These are phyloP conservation scores for Neurospora sp. DNA, from an alignment of 2,329 filamentous ascomycete species.

Conservation along the genomic window DNA sequence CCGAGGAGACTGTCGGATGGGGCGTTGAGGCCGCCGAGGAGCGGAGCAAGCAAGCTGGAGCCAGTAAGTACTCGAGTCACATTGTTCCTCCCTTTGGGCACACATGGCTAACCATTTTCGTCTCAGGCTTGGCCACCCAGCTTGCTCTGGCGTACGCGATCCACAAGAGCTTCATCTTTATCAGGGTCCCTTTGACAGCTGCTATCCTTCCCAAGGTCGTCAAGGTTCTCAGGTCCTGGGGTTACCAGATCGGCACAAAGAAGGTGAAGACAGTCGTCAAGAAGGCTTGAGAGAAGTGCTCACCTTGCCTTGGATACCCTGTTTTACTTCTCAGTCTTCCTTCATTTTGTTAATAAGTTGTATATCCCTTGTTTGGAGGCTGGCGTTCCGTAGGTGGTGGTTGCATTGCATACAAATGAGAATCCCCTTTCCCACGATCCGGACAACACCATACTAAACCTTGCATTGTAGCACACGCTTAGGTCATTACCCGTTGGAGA, in stretches of 20 bases:
- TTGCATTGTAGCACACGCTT: background rate
- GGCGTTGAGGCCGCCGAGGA: constrained; percentile 55
- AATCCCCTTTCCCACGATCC: constrained; percentile 4
- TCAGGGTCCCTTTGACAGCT: constrained; percentile 85
- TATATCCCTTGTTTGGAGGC: background rate
- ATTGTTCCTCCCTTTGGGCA: background rate
- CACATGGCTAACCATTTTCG: constrained; percentile 9
- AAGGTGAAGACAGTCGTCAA: constrained; percentile 4
- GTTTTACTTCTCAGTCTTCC: background rate
- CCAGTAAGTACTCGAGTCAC: constrained; percentile 51
- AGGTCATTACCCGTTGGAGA: background rate
- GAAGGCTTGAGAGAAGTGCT: constrained; percentile 5
- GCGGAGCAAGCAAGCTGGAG: constrained; percentile 47
- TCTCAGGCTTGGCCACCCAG: constrained; percentile 60
- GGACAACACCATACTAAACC: background rate
- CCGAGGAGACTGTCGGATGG: constrained; percentile 26
- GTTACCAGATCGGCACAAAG: constrained; percentile 84
- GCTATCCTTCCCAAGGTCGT: constrained; percentile 93
- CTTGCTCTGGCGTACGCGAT: constrained; percentile 90
- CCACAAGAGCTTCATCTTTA: constrained; percentile 95
- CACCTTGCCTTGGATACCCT: background rate
- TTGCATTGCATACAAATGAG: constrained; percentile 3
- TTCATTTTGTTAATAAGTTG: background rate
- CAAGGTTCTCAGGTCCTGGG: constrained; percentile 75
- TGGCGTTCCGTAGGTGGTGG: constrained; percentile 4